Evolutionary conservation across 164 flowering plant species (phyloP).

Genomic region (Kalanchoe fedtschenkoi): DNA sequence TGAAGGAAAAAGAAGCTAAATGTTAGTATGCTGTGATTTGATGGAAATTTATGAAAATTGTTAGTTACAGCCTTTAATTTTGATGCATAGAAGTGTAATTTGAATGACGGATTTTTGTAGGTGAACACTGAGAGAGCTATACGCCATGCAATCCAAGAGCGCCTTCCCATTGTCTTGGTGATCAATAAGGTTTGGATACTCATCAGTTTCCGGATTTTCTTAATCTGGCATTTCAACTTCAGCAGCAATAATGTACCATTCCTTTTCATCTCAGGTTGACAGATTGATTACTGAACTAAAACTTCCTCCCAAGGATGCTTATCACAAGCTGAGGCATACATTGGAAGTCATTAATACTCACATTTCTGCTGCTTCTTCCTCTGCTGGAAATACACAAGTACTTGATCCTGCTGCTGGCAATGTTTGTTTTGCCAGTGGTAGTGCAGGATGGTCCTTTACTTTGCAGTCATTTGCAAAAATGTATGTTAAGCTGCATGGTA

Average conservation of each 20-base stretch:
- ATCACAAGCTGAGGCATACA: constrained; percentile 80
- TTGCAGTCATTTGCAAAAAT: constrained; percentile 91
- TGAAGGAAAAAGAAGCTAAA: neutral
- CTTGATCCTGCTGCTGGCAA: constrained; percentile 92
- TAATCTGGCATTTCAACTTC: neutral
- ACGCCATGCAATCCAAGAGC: constrained; percentile 94
- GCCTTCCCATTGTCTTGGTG: constrained; percentile 90
- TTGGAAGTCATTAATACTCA: constrained; percentile 78
- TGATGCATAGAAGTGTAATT: neutral
- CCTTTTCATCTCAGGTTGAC: constrained; percentile 55
- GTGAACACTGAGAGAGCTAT: constrained; percentile 98
- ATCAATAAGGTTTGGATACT: constrained; percentile 64
- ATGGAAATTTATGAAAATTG: too few relatives aligned
- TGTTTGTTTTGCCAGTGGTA: constrained; percentile 96
- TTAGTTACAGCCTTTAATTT: neutral
- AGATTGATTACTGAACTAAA: constrained; percentile 96
- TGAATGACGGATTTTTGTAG: constrained; percentile 24
- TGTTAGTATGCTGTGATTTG: neutral
- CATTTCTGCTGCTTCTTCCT: constrained; percentile 73
- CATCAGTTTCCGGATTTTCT: neutral
- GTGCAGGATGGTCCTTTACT: constrained; percentile 97
- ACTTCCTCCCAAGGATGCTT: constrained; percentile 93
- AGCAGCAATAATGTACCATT: constrained; percentile 1
- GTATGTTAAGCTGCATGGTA: constrained; percentile 87
- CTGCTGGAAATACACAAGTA: constrained; percentile 70